phyloP scores from a whole-genome alignment of 2,329 filamentous ascomycete species.

The Diaporthe caulivora region DNA sequence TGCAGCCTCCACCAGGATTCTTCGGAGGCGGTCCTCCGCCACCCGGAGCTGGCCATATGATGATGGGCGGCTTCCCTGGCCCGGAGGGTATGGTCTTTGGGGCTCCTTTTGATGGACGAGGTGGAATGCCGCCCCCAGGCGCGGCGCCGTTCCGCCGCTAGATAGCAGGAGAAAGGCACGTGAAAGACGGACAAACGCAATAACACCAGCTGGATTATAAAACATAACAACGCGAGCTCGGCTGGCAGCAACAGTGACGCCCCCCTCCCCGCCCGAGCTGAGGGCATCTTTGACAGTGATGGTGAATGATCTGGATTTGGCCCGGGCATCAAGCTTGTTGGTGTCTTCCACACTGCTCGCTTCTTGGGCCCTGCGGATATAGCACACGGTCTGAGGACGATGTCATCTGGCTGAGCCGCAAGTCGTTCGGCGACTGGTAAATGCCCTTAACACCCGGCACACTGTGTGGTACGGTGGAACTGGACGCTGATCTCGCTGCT shows the following conservation, averaged over 20 bases:
- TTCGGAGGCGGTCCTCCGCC: slow-evolving; percentile 62
- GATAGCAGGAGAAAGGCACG: not conserved
- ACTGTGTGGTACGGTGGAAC: not conserved
- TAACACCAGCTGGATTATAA: slow-evolving; percentile 24
- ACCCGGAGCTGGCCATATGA: slow-evolving; percentile 58
- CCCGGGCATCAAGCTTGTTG: not conserved
- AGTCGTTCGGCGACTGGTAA: not conserved
- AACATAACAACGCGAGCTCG: slow-evolving; percentile 1
- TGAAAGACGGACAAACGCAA: not conserved
- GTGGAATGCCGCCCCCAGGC: slow-evolving; percentile 56
- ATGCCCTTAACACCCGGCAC: not conserved
- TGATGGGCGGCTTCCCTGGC: slow-evolving; percentile 68
- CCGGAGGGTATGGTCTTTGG: slow-evolving; percentile 63
- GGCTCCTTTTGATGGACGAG: slow-evolving; percentile 62
- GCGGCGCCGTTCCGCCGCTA: slow-evolving; percentile 40
- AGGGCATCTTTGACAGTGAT: slow-evolving; percentile 8
- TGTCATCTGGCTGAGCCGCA: not conserved
- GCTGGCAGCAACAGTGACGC: not conserved
- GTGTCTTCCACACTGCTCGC: not conserved
- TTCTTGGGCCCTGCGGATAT: not conserved
- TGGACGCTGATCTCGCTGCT: not conserved
- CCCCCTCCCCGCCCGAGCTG: not conserved
- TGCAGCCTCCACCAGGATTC: slow-evolving; percentile 70
- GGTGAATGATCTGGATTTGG: not conserved
- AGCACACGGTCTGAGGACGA: not conserved